Evolutionary conservation across 768 basidiomycete species (phyloP).

Genomic region (Tricholoma flavovirens): DNA sequence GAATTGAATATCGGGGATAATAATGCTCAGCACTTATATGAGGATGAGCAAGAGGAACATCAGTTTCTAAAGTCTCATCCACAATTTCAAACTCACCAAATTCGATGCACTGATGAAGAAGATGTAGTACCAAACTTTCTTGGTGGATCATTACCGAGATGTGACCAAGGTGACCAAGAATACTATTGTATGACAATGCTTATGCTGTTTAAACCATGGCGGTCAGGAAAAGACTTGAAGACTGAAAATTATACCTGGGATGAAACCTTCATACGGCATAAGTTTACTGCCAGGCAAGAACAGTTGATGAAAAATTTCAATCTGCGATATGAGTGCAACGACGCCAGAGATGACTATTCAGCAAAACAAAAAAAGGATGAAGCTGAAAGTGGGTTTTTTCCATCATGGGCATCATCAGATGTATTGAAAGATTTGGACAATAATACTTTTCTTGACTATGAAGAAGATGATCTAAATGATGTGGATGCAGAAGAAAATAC

Average conservation of each 20-base stretch:
- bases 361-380: slow-evolving; percentile 7
- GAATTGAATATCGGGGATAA: neutral
- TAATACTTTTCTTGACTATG: neutral
- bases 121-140: no score
- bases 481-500: neutral
- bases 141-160: no score
- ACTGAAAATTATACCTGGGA: slow-evolving; percentile 16
- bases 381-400: neutral
- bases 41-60: neutral
- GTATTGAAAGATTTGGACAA: neutral
- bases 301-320: slow-evolving; percentile 27
- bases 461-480: neutral
- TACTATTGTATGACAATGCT: slow-evolving; percentile 21
- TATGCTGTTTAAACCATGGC: slow-evolving; percentile 1
- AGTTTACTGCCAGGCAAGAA: no score
- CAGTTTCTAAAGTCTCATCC: no score
- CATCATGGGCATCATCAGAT: no score
- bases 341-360: no score
- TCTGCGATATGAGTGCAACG: slow-evolving; percentile 30
- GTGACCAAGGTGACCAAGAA: no score
- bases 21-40: neutral
- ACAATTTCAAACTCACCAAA: no score
- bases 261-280: slow-evolving; percentile 16
- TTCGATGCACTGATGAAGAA: neutral
- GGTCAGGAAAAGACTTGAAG: slow-evolving; percentile 20